phyloP scores from a whole-genome alignment of 1,139 yeast genomes.

The Geotrichum phurueaensis region DNA sequence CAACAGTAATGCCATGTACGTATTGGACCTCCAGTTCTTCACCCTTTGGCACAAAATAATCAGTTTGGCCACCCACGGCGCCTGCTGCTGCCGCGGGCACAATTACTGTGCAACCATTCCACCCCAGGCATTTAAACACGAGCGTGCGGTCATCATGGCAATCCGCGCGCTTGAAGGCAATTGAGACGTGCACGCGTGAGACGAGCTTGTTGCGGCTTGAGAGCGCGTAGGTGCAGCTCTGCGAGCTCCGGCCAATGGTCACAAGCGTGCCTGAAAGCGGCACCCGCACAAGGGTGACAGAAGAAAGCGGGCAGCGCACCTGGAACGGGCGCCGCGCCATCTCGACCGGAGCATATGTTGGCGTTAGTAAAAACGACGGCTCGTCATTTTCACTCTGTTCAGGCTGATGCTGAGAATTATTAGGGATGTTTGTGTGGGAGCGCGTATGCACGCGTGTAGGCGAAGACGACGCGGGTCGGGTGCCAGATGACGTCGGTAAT shows the following conservation, averaged over 20 bases:
- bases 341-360: neutral
- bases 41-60: conserved; percentile 33
- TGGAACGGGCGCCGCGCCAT: neutral
- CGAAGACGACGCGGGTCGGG: neutral
- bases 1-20: conserved; percentile 52
- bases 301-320: conserved; percentile 31
- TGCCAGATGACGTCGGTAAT: neutral
- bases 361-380: neutral
- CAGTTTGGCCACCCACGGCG: neutral
- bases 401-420: neutral
- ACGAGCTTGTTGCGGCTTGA: conserved; percentile 52
- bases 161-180: conserved; percentile 28
- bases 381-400: neutral
- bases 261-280: conserved; percentile 34
- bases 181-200: conserved; percentile 59
- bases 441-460: neutral
- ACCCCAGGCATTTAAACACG: conserved; percentile 55
- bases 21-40: conserved; percentile 53
- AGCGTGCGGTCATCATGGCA: conserved; percentile 18
- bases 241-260: conserved; percentile 60
- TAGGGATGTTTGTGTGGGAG: neutral
- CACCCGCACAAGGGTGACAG: conserved; percentile 30
- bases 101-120: conserved; percentile 61
- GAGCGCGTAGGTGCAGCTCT: conserved; percentile 53
- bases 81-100: conserved; percentile 43